phyloP scores from a whole-genome alignment of 768 basidiomycete species.

The Lentinula sp. region DNA sequence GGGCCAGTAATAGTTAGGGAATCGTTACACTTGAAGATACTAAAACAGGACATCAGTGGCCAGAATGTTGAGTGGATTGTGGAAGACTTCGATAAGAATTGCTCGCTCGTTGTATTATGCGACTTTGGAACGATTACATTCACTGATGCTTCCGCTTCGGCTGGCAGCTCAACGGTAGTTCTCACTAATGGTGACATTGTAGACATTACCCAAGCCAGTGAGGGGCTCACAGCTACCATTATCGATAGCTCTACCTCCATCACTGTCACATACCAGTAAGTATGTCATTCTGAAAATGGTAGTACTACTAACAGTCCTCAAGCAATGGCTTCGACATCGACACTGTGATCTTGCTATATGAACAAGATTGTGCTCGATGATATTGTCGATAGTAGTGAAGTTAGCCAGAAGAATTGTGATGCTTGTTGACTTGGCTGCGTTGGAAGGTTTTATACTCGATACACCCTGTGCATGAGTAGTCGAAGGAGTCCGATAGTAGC shows the following conservation, averaged over 20 bases:
- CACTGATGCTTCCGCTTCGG: slow-evolving; percentile 16
- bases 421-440: too few relatives aligned
- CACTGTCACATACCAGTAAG: background rate
- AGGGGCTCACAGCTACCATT: slow-evolving; percentile 13
- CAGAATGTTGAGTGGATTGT: slow-evolving; percentile 8
- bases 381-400: too few relatives aligned
- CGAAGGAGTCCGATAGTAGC: too few relatives aligned
- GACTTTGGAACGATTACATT: slow-evolving; percentile 20
- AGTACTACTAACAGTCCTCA: too few relatives aligned
- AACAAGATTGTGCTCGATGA: too few relatives aligned
- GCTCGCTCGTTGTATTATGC: background rate
- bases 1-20: background rate
- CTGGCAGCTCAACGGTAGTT: slow-evolving; percentile 7
- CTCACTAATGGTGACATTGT: slow-evolving; percentile 19
- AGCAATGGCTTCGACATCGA: too few relatives aligned
- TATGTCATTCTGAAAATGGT: too few relatives aligned
- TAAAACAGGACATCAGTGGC: background rate
- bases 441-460: too few relatives aligned
- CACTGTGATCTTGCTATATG: too few relatives aligned
- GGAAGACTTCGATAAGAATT: slow-evolving; percentile 4
- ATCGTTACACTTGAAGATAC: slow-evolving; percentile 4
- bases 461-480: too few relatives aligned
- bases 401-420: too few relatives aligned
- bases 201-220: slow-evolving; percentile 22
- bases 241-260: background rate